A percentile compares a stretch with the other conserved stretches of the same genome.
These are phyloP conservation scores for Rhamnella rubrinervis DNA, from an alignment of 331 rosid genomes.

Conservation along the genomic window DNA sequence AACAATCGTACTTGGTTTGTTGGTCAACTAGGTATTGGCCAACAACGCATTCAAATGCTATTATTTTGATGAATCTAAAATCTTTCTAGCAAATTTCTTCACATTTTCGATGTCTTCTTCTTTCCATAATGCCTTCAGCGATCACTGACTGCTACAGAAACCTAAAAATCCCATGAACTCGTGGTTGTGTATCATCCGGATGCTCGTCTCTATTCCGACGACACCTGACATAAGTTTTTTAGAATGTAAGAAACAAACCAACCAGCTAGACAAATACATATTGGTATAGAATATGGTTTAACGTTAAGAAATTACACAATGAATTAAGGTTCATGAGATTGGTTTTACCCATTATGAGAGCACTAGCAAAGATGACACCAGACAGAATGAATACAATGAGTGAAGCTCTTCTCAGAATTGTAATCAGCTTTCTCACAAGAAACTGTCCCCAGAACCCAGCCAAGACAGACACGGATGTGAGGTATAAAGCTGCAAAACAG, in stretches of 20 bases:
- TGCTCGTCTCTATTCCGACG: conserved; percentile 53
- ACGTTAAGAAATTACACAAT: background rate
- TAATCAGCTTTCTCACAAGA: conserved; percentile 55
- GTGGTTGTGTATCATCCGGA: conserved; percentile 65
- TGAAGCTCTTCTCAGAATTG: conserved; percentile 68
- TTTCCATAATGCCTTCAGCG: background rate
- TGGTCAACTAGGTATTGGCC: conserved; percentile 82
- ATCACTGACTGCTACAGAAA: conserved; percentile 61
- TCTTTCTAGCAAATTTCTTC: background rate
- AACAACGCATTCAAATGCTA: conserved; percentile 31
- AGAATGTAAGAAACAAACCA: background rate
- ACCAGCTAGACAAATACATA: background rate
- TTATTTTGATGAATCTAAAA: background rate
- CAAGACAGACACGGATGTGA: conserved; percentile 55
- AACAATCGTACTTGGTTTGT: background rate
- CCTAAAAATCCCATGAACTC: conserved; percentile 86
- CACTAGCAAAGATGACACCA: conserved; percentile 79
- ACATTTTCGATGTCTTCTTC: background rate
- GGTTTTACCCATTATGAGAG: conserved; percentile 81
- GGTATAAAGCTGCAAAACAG: conserved; percentile 62
- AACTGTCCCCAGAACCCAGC: conserved; percentile 96
- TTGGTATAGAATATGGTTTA: no score
- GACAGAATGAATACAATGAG: conserved; percentile 85
- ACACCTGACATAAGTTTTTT: conserved; percentile 48
- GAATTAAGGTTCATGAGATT: background rate